phyloP scores from a whole-genome alignment of 345 rosid species.

The Syzygium jambos region DNA sequence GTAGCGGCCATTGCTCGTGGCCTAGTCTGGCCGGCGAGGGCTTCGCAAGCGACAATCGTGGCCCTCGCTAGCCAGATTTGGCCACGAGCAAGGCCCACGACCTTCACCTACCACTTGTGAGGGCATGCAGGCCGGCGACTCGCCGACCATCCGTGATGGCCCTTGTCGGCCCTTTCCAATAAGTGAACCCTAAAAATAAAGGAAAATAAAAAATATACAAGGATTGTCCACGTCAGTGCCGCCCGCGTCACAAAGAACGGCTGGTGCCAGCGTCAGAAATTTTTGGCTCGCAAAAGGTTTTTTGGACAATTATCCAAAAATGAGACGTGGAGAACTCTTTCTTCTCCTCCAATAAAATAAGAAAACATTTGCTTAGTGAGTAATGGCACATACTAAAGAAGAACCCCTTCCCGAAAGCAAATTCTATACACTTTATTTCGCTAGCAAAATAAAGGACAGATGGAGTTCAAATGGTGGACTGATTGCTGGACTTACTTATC shows the following conservation, averaged over 20 bases:
- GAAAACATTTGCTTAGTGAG: not conserved
- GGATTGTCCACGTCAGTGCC: rapidly evolving
- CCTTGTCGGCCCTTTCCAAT: not conserved
- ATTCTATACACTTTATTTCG: not conserved
- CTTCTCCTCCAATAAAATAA: not conserved
- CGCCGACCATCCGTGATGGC: rapidly evolving
- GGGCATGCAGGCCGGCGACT: not conserved
- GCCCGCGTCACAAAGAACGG: rapidly evolving
- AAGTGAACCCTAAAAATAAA: not conserved
- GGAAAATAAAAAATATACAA: not conserved
- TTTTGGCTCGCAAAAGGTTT: not conserved
- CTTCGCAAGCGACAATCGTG: not conserved
- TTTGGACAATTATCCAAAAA: not conserved
- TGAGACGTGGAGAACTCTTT: not conserved
- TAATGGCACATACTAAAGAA: not conserved
- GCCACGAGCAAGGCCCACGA: not conserved
- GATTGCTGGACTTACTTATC: not conserved
- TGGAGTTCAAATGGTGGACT: not conserved
- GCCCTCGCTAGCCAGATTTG: rapidly evolving
- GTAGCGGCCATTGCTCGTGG: not conserved
- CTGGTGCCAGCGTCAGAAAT: rapidly evolving
- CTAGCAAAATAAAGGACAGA: not conserved
- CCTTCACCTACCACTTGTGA: not conserved
- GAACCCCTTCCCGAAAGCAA: not conserved
- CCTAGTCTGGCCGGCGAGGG: not conserved